Conservation (phyloP, 2,329 filamentous ascomycete genomes). For the Dothiorella sarmentorum region DNA sequence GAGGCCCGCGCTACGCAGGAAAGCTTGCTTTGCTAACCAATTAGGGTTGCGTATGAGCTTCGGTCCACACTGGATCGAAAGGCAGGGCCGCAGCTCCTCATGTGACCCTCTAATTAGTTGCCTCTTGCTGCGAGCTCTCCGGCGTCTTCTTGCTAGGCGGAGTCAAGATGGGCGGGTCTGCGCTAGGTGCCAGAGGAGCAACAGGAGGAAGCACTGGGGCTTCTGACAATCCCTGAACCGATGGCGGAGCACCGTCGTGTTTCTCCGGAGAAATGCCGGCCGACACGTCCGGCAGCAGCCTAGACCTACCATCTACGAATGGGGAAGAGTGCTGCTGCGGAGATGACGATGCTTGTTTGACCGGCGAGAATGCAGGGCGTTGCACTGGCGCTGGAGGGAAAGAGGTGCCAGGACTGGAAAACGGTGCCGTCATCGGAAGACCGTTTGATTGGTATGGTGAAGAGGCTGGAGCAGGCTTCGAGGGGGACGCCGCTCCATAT, state of each 20-base stretch:
- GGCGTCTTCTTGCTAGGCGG: constrained; percentile 56
- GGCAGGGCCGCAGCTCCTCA: too few species aligned
- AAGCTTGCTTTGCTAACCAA: too few species aligned
- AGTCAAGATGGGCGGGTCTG: constrained; percentile 55
- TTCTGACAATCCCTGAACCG: constrained; percentile 32
- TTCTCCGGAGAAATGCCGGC: constrained; percentile 48
- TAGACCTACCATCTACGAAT: constrained; percentile 23
- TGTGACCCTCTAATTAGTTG: background rate
- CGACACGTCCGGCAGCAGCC: constrained; percentile 34
- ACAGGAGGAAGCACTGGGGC: constrained; percentile 55
- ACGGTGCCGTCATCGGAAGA: constrained; percentile 31
- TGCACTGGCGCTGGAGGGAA: constrained; percentile 36
- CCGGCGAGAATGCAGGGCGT: constrained; percentile 37
- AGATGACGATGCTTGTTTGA: constrained; percentile 37
- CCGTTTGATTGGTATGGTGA: constrained; percentile 35
- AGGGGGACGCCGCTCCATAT: constrained; percentile 27
- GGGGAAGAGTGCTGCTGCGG: constrained; percentile 32
- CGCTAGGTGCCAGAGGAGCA: constrained; percentile 56
- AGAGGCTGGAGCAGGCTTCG: constrained; percentile 34
- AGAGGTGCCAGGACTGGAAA: constrained; percentile 45
- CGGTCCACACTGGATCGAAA: too few species aligned
- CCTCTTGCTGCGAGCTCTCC: constrained; percentile 20
- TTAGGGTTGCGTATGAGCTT: too few species aligned
- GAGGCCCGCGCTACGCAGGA: too few species aligned
- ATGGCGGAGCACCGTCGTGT: constrained; percentile 37